Evolutionary conservation across 2,329 filamentous ascomycete genomes (phyloP).

Genomic region (Pseudogymnoascus sp.): DNA sequence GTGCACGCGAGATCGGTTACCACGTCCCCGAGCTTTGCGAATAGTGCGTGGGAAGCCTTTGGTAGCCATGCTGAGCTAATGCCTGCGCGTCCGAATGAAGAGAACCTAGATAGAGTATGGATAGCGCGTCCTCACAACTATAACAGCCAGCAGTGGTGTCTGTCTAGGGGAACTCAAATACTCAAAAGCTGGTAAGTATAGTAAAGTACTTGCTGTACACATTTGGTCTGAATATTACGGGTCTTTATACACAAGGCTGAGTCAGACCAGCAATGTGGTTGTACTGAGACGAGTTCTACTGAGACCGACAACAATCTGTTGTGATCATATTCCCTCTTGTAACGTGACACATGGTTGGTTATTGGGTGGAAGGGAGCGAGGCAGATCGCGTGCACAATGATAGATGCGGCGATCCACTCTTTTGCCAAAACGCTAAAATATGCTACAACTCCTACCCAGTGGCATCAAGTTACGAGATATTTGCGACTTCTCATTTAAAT

Average conservation of each 20-base stretch:
- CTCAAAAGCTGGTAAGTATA: neutral
- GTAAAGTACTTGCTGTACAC: neutral
- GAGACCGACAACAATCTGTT: too few species aligned
- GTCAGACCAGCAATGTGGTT: too few species aligned
- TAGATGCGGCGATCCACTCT: neutral
- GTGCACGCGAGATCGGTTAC: neutral
- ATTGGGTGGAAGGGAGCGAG: too few species aligned
- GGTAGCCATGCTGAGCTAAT: neutral
- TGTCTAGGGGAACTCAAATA: neutral
- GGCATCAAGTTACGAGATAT: neutral
- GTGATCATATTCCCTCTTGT: too few species aligned
- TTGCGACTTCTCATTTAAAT: neutral
- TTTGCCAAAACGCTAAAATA: neutral
- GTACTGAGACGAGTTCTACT: too few species aligned
- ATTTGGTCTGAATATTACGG: neutral
- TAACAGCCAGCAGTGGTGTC: neutral
- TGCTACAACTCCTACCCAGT: neutral
- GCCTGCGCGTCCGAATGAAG: neutral
- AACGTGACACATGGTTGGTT: too few species aligned
- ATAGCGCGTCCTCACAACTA: neutral
- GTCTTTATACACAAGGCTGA: too few species aligned
- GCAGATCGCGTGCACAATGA: neutral
- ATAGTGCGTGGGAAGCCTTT: neutral
- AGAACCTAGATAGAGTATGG: neutral
- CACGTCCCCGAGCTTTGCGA: neutral